A percentile compares a stretch with the other conserved stretches of the same genome.
Evolutionary conservation across 345 rosid species (phyloP).

Genomic region (Gossypium australe): DNA sequence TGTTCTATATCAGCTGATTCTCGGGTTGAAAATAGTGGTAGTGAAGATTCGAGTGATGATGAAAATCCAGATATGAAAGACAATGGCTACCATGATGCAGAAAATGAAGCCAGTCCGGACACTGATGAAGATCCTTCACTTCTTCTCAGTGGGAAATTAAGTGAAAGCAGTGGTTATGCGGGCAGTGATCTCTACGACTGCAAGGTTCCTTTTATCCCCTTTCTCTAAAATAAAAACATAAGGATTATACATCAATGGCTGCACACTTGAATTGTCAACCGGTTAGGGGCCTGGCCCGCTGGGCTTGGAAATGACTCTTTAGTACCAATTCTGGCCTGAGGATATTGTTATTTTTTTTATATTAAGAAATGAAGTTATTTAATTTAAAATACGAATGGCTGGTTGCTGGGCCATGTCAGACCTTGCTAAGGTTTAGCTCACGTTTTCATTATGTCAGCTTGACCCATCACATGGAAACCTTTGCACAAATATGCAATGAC

Average conservation of each 20-base stretch:
- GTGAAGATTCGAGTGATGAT: conserved; percentile 88
- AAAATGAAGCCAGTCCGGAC: conserved; percentile 80
- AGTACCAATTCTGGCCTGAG: neutral
- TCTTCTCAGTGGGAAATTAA: conserved; percentile 77
- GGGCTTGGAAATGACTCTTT: neutral
- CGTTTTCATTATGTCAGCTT: neutral
- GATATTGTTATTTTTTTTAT: neutral
- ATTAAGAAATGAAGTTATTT: neutral
- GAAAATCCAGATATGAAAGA: conserved; percentile 67
- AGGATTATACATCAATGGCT: neutral
- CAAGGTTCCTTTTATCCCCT: conserved; percentile 49
- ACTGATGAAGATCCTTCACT: conserved; percentile 75
- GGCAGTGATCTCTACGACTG: conserved; percentile 85
- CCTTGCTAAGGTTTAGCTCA: neutral
- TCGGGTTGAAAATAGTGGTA: conserved; percentile 78
- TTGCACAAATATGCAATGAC: neutral
- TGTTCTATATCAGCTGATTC: conserved; percentile 93
- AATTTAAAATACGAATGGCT: neutral
- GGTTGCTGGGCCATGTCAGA: neutral
- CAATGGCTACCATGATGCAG: conserved; percentile 80
- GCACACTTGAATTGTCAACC: neutral
- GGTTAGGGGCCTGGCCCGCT: neutral
- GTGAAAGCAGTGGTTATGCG: conserved; percentile 84
- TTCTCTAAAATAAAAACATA: neutral
- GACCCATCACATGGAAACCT: neutral